phyloP scores from a whole-genome alignment of 2,329 filamentous ascomycete genomes.

The Pyrenochaeta sp. region DNA sequence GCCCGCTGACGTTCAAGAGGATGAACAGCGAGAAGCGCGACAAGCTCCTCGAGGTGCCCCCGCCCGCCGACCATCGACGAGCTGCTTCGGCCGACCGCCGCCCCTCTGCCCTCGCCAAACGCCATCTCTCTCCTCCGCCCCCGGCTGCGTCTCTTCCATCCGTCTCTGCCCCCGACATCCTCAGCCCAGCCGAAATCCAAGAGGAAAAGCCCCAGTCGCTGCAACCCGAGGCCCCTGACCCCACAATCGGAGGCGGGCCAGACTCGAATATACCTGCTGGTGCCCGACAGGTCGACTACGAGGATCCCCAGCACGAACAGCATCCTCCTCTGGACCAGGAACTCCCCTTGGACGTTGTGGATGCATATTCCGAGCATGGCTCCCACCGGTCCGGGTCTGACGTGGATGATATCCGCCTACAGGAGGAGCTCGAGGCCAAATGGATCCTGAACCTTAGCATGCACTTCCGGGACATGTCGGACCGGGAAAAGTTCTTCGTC shows the following conservation, averaged over 20 bases:
- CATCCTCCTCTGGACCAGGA: slow-evolving; percentile 26
- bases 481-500: slow-evolving; percentile 96
- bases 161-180: slow-evolving; percentile 49
- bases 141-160: slow-evolving; percentile 46
- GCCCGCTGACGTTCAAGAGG: slow-evolving; percentile 79
- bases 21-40: slow-evolving; percentile 82
- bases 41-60: slow-evolving; percentile 71
- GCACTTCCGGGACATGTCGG: slow-evolving; percentile 94
- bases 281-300: slow-evolving; percentile 45
- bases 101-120: slow-evolving; percentile 65
- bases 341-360: slow-evolving; percentile 37
- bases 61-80: slow-evolving; percentile 71
- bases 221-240: too few species aligned
- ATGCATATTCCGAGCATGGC: slow-evolving; percentile 39
- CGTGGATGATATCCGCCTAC: slow-evolving; percentile 68
- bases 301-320: slow-evolving; percentile 31
- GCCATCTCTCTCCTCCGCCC: slow-evolving; percentile 52
- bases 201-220: slow-evolving; percentile 27
- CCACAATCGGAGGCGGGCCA: slow-evolving; percentile 40
- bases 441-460: slow-evolving; percentile 99
- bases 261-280: slow-evolving; percentile 43
- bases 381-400: slow-evolving; percentile 43
- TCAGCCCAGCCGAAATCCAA: slow-evolving; percentile 39
- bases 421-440: slow-evolving; percentile 81
- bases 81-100: slow-evolving; percentile 74